phyloP scores from a whole-genome alignment of 1,284 basidiomycete species.

The Rhodotorula sp. region DNA sequence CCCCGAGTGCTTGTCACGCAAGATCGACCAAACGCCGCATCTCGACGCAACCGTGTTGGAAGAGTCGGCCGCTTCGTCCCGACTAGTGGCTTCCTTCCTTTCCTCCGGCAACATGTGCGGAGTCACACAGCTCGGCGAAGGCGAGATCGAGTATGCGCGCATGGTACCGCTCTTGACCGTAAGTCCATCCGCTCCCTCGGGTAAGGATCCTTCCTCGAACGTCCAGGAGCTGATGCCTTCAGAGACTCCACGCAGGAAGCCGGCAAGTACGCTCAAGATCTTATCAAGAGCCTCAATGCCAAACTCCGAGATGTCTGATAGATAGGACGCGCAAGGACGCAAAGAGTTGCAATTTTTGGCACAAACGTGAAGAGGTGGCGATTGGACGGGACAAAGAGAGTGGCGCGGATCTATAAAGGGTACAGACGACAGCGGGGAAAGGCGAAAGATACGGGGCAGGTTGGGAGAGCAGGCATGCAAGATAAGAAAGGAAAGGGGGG shows the following conservation, averaged over 20 bases:
- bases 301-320: conserved; percentile 32
- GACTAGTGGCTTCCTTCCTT: conserved; percentile 22
- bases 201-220: background rate
- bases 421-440: background rate
- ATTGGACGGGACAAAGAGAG: background rate
- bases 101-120: conserved; percentile 23
- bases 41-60: conserved; percentile 38
- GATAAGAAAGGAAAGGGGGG: background rate
- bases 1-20: background rate
- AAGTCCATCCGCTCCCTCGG: background rate
- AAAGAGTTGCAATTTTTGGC: too few relatives aligned
- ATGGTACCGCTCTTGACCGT: conserved; percentile 19
- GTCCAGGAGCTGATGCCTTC: background rate
- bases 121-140: conserved; percentile 33
- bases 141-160: conserved; percentile 36
- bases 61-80: conserved; percentile 19
- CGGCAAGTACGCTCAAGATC: conserved; percentile 20
- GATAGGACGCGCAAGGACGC: background rate
- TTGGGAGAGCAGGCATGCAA: background rate
- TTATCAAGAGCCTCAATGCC: conserved; percentile 23
- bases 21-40: conserved; percentile 40
- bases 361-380: too few relatives aligned
- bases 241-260: conserved; percentile 14
- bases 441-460: background rate
- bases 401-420: background rate